A percentile compares a stretch with the other conserved stretches of the same genome.
phyloP scores from a whole-genome alignment of 306 rosid genomes.

The Myrica gale region DNA sequence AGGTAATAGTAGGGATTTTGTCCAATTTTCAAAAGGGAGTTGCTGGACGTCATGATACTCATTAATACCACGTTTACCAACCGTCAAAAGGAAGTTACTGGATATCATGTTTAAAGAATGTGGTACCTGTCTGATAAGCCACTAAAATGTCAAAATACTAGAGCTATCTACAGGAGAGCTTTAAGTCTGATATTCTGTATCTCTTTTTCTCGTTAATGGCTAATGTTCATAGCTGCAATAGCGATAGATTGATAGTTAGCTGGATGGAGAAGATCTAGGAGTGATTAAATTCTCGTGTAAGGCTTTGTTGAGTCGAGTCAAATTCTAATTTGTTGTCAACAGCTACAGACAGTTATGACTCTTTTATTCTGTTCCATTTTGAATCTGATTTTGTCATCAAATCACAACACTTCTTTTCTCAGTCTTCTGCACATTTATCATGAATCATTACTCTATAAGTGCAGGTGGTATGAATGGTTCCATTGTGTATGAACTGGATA shows the following conservation, averaged over 20 bases:
- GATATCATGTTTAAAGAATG: not conserved
- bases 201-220: not conserved
- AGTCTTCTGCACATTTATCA: conserved; percentile 5
- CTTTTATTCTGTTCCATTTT: not conserved
- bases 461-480: conserved; percentile 99
- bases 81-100: not conserved
- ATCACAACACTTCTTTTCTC: not conserved
- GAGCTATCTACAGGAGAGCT: not conserved
- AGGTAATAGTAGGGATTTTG: not conserved
- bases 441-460: conserved; percentile 24
- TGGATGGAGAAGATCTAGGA: not conserved
- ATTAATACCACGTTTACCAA: not conserved
- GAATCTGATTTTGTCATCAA: not conserved
- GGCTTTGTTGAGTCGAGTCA: not conserved
- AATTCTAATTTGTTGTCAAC: conserved; percentile 1
- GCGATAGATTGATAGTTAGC: not conserved
- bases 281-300: not conserved
- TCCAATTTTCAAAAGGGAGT: too few relatives aligned
- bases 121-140: too few relatives aligned
- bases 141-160: not conserved
- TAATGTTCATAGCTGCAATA: not conserved
- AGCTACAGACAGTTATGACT: too few relatives aligned
- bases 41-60: too few relatives aligned
- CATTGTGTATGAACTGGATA: conserved; percentile 71
- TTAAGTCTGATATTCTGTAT: not conserved